Evolutionary conservation across 495 filamentous ascomycete genomes (phyloP).

Genomic region (Achaetomiella virescens): DNA sequence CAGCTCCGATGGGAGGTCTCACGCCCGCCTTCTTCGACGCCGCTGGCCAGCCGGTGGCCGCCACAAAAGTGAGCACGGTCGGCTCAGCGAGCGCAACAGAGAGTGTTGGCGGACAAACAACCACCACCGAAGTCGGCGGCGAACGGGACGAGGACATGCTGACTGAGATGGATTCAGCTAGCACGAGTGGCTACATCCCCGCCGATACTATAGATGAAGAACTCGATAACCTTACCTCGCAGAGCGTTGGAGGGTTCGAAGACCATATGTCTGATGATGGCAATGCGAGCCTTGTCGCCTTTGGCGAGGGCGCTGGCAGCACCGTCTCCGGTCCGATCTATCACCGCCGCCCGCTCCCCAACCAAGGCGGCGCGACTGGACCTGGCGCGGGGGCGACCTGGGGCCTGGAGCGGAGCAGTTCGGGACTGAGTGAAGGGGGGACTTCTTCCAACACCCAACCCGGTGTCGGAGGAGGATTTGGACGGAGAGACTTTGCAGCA

Average conservation of each 20-base stretch:
- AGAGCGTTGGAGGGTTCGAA: slow-evolving; percentile 56
- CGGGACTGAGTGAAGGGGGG: slow-evolving; percentile 36
- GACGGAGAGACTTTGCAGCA: background rate
- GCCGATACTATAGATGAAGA: slow-evolving; percentile 39
- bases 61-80: slow-evolving; percentile 72
- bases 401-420: slow-evolving; percentile 38
- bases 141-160: slow-evolving; percentile 41
- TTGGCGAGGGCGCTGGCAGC: slow-evolving; percentile 80
- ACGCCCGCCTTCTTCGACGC: slow-evolving; percentile 62
- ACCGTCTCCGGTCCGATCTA: slow-evolving; percentile 70
- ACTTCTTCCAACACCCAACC: background rate
- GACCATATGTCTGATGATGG: slow-evolving; percentile 75
- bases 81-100: slow-evolving; percentile 69
- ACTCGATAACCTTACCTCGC: slow-evolving; percentile 25
- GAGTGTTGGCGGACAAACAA: slow-evolving; percentile 56
- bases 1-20: background rate
- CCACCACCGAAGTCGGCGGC: slow-evolving; percentile 54
- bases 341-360: slow-evolving; percentile 36
- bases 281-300: slow-evolving; percentile 66
- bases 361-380: background rate
- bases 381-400: slow-evolving; percentile 8
- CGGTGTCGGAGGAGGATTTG: background rate
- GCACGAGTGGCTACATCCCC: slow-evolving; percentile 28
- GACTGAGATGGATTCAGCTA: slow-evolving; percentile 34
- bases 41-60: slow-evolving; percentile 49